Base-by-base conservation (phyloP, 371 early-diverging fungal genomes). In the Blastocladiella emersonii region DNA sequence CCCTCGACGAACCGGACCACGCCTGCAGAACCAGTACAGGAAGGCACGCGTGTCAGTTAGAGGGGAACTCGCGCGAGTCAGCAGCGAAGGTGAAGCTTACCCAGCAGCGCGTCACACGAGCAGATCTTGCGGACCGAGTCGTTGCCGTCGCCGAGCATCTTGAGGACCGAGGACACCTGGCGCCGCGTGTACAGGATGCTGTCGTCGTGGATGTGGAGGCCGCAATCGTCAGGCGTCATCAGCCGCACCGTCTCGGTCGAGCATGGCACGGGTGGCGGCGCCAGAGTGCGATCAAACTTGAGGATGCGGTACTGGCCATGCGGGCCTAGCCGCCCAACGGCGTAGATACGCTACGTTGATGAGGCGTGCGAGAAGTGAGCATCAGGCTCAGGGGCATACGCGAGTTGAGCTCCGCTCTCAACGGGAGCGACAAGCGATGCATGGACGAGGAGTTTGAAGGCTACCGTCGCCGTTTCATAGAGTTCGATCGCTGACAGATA, bases 1-100 rank as follows among this genome's bases (percentile, higher is more conserved):
- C 94, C 93, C 63, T 91, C 91, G 7, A 91, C 85, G 71, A 95
- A 96, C 27, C 85, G 77, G 10, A 95, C 82, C 76, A 98, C 92
- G 0, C 95, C 95, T 67, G 74, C 34, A 34, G 8, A 1, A 35
- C 8, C 65, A 59, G 19, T 21, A 57, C 7, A 25, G 17, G 61
- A 27, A 37, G 39, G 34, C 39, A 35, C 34, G n/a, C 13, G 35
- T n/a, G n/a, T n/a, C n/a, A n/a, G n/a, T n/a, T n/a, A n/a, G n/a
- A n/a, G n/a, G n/a, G n/a, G n/a, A n/a, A n/a, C n/a, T n/a, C n/a
- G n/a, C n/a, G n/a, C n/a, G n/a, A n/a, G n/a, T n/a, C n/a, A n/a
- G n/a, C n/a, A 7, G 30, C 56, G 6, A 15, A n/a, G 1, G 10
- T 34, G 23, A 49, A 2, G 56, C 34, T 3, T 5, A 65, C 56